Evolutionary conservation across 2,329 filamentous ascomycete species (phyloP).

Genomic region (Pyricularia grisea): DNA sequence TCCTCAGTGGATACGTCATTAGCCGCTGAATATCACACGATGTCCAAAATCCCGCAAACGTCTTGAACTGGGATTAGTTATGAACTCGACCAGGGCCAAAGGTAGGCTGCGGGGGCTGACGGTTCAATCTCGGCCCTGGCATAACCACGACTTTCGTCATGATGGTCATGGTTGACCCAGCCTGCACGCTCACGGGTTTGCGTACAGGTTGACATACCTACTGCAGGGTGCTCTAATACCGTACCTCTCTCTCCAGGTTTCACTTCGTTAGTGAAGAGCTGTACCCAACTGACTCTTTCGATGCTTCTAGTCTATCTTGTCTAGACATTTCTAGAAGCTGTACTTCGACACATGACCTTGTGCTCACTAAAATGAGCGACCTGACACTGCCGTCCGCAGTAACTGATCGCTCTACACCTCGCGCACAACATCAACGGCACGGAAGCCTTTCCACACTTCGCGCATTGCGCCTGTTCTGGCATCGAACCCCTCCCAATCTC

Average conservation of each 20-base stretch:
- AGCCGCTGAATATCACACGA: too few relatives aligned
- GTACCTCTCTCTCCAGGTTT: neutral
- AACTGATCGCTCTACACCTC: neutral
- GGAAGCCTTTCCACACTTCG: neutral
- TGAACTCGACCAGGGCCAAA: too few relatives aligned
- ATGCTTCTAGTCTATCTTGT: neutral
- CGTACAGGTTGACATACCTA: too few relatives aligned
- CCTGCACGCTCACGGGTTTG: too few relatives aligned
- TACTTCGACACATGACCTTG: neutral
- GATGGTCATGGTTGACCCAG: too few relatives aligned
- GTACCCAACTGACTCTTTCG: neutral
- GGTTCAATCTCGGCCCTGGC: too few relatives aligned
- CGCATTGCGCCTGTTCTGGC: neutral
- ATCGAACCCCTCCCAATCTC: neutral
- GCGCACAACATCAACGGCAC: neutral
- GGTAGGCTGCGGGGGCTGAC: too few relatives aligned
- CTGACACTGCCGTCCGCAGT: neutral
- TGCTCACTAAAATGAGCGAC: neutral
- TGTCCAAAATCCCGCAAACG: too few relatives aligned
- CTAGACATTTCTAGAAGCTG: neutral
- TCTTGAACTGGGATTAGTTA: too few relatives aligned
- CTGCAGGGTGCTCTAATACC: neutral
- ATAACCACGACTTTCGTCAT: too few relatives aligned
- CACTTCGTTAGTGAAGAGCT: neutral
- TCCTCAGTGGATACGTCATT: too few relatives aligned